phyloP scores from a whole-genome alignment of 306 rosid genomes.

The Pyrus pyrifolia region DNA sequence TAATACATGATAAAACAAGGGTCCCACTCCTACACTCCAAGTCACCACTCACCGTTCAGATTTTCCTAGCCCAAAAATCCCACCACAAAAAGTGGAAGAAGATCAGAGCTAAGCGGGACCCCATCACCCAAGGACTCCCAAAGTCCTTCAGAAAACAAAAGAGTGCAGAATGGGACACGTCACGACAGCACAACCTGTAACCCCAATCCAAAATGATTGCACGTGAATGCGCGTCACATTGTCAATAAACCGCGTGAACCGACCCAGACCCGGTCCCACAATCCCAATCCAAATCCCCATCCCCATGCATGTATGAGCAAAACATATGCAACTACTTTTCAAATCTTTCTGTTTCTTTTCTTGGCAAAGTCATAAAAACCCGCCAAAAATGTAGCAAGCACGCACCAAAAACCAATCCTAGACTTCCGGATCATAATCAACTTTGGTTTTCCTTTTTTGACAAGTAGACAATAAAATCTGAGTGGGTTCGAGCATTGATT shows the following conservation, averaged over 20 bases:
- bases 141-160: neutral
- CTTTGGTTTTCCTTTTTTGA: neutral
- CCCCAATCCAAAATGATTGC: neutral
- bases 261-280: neutral
- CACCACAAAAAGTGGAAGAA: neutral
- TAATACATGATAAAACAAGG: neutral
- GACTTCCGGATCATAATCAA: neutral
- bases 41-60: neutral
- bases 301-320: neutral
- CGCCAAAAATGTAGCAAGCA: slow-evolving; percentile 9
- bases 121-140: neutral
- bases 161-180: slow-evolving; percentile 1
- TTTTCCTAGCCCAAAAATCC: neutral
- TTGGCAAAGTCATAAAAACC: slow-evolving; percentile 4
- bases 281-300: neutral
- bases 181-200: neutral
- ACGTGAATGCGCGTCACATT: slow-evolving; percentile 40
- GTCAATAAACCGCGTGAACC: slow-evolving; percentile 37
- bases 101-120: neutral
- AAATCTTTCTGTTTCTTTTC: neutral
- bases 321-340: slow-evolving; percentile 11
- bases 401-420: neutral
- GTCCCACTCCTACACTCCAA: neutral
- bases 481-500: too few species aligned
- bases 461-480: too few species aligned